phyloP scores from a whole-genome alignment of 1,284 basidiomycete species.

The Ceratorhiza oryzae-sativae region DNA sequence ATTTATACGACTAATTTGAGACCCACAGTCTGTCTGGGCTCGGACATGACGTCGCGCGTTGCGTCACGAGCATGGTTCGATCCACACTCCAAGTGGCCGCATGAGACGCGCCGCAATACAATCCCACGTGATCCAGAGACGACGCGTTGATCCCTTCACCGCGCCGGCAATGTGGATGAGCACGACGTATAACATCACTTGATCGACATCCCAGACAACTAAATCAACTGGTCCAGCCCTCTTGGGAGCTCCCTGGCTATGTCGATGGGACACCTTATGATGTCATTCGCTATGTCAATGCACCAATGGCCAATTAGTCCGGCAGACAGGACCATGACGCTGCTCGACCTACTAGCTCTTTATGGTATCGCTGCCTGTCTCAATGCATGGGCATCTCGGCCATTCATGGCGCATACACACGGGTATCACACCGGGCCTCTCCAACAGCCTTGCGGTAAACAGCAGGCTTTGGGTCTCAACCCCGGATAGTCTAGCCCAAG shows the following conservation, averaged over 20 bases:
- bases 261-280: not conserved
- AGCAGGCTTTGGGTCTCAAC: no score
- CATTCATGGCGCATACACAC: no score
- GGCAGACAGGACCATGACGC: not conserved
- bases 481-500: no score
- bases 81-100: not conserved
- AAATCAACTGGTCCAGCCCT: no score
- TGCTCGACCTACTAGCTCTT: not conserved
- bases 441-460: no score
- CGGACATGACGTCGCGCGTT: slow-evolving; percentile 6
- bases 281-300: not conserved
- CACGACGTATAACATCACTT: no score
- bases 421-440: no score
- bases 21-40: not conserved
- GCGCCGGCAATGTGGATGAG: no score
- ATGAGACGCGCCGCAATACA: not conserved
- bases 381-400: no score
- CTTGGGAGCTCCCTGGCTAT: no score
- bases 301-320: slow-evolving; percentile 2
- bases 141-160: not conserved
- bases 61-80: not conserved
- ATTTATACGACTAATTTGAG: not conserved
- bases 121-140: slow-evolving; percentile 1
- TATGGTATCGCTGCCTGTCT: not conserved
- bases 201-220: no score